phyloP scores from a whole-genome alignment of 345 rosid genomes.

The Moringa oleifera region DNA sequence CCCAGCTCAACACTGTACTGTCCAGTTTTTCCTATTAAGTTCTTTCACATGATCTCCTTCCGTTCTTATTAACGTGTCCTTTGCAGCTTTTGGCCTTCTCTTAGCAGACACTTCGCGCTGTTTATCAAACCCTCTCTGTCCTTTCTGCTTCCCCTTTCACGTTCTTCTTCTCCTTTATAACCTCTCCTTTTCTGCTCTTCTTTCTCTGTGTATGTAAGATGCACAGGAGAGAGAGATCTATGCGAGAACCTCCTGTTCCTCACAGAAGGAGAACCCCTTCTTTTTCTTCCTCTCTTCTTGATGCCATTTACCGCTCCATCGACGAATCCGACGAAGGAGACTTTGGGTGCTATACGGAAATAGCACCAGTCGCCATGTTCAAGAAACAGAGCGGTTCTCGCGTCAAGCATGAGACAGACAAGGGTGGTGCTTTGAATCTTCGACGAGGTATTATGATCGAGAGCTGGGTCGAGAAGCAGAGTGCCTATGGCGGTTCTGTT shows the following conservation, averaged over 20 bases:
- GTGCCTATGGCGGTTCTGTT: slow-evolving; percentile 3
- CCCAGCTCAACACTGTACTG: slow-evolving; percentile 2
- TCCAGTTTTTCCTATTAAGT: slow-evolving; percentile 6
- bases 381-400: slow-evolving; percentile 34
- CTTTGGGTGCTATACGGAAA: slow-evolving; percentile 13
- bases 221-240: slow-evolving; percentile 34
- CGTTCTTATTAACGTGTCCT: slow-evolving; percentile 18
- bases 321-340: slow-evolving; percentile 39
- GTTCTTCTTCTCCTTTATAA: slow-evolving; percentile 5
- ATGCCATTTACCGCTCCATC: slow-evolving; percentile 64
- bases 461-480: slow-evolving; percentile 48
- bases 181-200: slow-evolving; percentile 11
- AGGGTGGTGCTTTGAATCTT: slow-evolving; percentile 20
- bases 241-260: slow-evolving; percentile 21
- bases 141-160: slow-evolving; percentile 11
- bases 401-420: slow-evolving; percentile 5
- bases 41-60: slow-evolving; percentile 32
- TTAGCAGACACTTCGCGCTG: slow-evolving; percentile 37
- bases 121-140: slow-evolving; percentile 19
- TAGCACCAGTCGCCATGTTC: slow-evolving; percentile 5
- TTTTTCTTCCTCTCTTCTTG: slow-evolving; percentile 80
- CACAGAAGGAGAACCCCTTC: slow-evolving; percentile 75
- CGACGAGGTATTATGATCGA: slow-evolving; percentile 48
- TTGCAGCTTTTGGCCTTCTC: slow-evolving; percentile 67
- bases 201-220: slow-evolving; percentile 16